phyloP scores from a whole-genome alignment of 768 basidiomycete species.

The Kwoniella dendrophila region DNA sequence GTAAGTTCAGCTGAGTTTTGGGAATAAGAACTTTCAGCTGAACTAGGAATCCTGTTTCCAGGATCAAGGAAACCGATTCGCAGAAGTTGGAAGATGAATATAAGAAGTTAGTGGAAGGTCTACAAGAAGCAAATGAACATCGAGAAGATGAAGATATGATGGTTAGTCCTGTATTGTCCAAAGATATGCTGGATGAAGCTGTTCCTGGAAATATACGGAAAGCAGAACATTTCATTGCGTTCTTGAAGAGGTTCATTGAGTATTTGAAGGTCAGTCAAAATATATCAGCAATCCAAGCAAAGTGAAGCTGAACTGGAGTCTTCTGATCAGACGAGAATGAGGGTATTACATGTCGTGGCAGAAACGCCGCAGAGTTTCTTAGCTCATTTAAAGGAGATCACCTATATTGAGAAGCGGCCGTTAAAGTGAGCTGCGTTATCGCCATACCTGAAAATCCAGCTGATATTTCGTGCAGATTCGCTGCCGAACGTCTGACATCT shows the following conservation, averaged over 20 bases:
- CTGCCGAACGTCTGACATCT: conserved; percentile 91
- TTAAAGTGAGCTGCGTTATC: conserved; percentile 65
- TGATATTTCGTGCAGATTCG: conserved; percentile 66
- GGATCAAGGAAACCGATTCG: conserved; percentile 91
- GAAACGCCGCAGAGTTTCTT: conserved; percentile 96
- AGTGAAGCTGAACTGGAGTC: not conserved
- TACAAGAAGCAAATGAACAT: conserved; percentile 70
- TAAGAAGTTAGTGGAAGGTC: conserved; percentile 86
- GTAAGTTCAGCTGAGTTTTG: conserved; percentile 60
- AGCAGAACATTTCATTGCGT: conserved; percentile 98
- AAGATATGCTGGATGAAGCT: conserved; percentile 91
- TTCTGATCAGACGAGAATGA: conserved; percentile 81
- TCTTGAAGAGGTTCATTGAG: conserved; percentile 96
- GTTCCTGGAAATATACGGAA: conserved; percentile 97
- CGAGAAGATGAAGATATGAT: conserved; percentile 76
- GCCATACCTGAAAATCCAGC: not conserved
- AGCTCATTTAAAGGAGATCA: conserved; percentile 97
- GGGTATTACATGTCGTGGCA: conserved; percentile 97
- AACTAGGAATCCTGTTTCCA: conserved; percentile 50
- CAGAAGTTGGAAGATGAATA: conserved; percentile 96
- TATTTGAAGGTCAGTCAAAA: conserved; percentile 77
- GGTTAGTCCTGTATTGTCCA: conserved; percentile 89
- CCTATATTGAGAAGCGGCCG: conserved; percentile 93
- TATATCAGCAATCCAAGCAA: too few species aligned
- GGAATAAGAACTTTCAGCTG: conserved; percentile 1